phyloP scores from a whole-genome alignment of 2,329 filamentous ascomycete species.

The Aureobasidium sp. region DNA sequence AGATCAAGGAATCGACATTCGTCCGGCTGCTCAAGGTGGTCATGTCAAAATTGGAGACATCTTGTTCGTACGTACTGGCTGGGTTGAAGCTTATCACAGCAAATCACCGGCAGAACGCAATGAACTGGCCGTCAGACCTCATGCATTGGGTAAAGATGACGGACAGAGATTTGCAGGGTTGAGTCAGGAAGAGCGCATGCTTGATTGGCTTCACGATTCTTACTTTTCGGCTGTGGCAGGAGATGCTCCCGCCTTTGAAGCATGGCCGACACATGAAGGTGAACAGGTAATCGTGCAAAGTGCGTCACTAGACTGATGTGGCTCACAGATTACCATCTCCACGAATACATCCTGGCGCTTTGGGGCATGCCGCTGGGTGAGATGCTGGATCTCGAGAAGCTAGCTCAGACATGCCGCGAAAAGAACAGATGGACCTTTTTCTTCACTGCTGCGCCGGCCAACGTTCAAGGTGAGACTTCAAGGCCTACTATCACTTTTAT shows the following conservation, averaged over 20 bases:
- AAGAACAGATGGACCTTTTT: slow-evolving; percentile 29
- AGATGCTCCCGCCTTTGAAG: slow-evolving; percentile 60
- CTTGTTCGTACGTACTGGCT: slow-evolving; percentile 58
- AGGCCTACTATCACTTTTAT: background rate
- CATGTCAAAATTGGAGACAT: slow-evolving; percentile 50
- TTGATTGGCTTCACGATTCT: slow-evolving; percentile 36
- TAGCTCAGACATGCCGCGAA: slow-evolving; percentile 17
- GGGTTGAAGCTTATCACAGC: slow-evolving; percentile 50
- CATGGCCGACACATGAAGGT: slow-evolving; percentile 23
- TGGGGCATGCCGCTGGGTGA: slow-evolving; percentile 52
- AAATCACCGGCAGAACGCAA: slow-evolving; percentile 49
- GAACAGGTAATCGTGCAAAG: slow-evolving; percentile 47
- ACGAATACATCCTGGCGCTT: slow-evolving; percentile 41
- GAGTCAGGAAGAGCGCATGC: slow-evolving; percentile 16
- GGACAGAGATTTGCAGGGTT: background rate
- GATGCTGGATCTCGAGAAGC: slow-evolving; percentile 48
- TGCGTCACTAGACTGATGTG: slow-evolving; percentile 49
- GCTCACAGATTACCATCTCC: slow-evolving; percentile 53
- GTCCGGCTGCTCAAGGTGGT: slow-evolving; percentile 46
- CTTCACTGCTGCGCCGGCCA: slow-evolving; percentile 53
- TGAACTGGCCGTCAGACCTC: slow-evolving; percentile 36
- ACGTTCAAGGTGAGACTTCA: slow-evolving; percentile 45
- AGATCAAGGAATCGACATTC: slow-evolving; percentile 52
- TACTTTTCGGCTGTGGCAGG: slow-evolving; percentile 57
- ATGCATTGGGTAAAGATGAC: slow-evolving; percentile 37